Evolutionary conservation across 306 rosid species (phyloP), one percentile per base, ranked within the genome.

Genomic region (Lithocarpus polystachyus): DNA sequence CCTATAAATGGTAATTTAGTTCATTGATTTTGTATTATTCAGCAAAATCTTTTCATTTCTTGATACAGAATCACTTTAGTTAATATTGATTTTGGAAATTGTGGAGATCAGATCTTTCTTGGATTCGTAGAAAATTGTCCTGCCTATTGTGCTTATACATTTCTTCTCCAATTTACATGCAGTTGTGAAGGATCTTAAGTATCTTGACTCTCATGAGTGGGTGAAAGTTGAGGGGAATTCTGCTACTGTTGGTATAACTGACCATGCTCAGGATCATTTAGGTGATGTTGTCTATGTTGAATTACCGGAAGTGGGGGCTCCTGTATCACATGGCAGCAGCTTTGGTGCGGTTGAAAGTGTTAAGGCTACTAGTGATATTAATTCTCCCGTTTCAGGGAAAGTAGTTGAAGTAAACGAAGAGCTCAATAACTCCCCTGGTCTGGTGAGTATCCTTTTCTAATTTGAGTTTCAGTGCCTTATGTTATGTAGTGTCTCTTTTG

Each of bases 271-370:
- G 85, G 96, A 93, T 84, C 99, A 95, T 83, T 87, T 95, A 75
- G 97, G 99, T 17, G 99, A 95, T 85, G 99, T 91, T 82, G 98
- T 95, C 22, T 95, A 90, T 43, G 96, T 95, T 71, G 99, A 95
- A 86, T 51, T 93, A 87, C 99, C 99, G 0, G 99, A 95, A 62
- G 90, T 91, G 33, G 98, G 99, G 54, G 68, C 55, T 1, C 20
- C 86, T 14, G 91, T 91, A 52, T 80, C 80, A 35, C 93, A 95
- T 69, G 99, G 97, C 12, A 80, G 60, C 29, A 70, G 91, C 72
- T 93, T 95, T 72, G 98, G 98, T 62, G 99, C 99, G 2, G 98
- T 95, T 53, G 99, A 95, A 40, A 95, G 99, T 62, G 98, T 95
- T 73, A 95, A 95, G 82, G 99, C 99, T 73, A 93, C 97, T 14